Base-by-base conservation (phyloP, 257 asterid species). In the Nyctanthes arbortristis region DNA sequence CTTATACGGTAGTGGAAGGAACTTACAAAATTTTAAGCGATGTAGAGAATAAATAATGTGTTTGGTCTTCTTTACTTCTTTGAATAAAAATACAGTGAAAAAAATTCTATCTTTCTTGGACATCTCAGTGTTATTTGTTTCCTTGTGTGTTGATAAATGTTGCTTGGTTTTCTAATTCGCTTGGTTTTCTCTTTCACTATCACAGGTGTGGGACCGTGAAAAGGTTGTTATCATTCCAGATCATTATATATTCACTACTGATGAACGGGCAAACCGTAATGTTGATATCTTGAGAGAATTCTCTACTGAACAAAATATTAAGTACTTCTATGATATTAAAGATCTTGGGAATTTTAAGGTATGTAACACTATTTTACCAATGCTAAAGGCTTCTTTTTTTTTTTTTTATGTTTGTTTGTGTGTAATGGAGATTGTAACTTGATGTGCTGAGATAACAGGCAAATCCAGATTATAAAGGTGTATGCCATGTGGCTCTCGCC, bases 381-480 rank as follows among this genome's bases (percentile, higher is more conserved):
- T 63, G 32, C 64, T 70, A 47, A 62, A 37, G 63, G 29, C 1
- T 5, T 39, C 43, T 11, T 69, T 14, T 80, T n/a, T n/a, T n/a
- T n/a, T n/a, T n/a, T 56, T 14, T 52, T 18, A 24, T 54, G 33
- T 45, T 18, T 45, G n/a, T 33, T 2, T 58, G 56, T 60, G 27
- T 67, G 49, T 31, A 13, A 36, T 64, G 40, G 52, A 68, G 62
- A 20, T 62, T 70, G 65, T 55, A 58, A 61, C 55, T 24, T 30
- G 40, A 65, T 34, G 33, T 56, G 37, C 16, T 54, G 57, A 69
- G 49, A 55, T 71, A 80, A 49, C 88, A 93, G 97, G 96, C 93
- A 43, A 94, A 94, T 80, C 98, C 96, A 18, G 97, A 94, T 73
- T 88, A 91, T 72, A 94, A 91, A 94, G 99, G 99, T 65, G 99